These are phyloP conservation scores for Pestalotiopsis fici DNA, from an alignment of 2,329 filamentous ascomycete species.

Conservation along the genomic window DNA sequence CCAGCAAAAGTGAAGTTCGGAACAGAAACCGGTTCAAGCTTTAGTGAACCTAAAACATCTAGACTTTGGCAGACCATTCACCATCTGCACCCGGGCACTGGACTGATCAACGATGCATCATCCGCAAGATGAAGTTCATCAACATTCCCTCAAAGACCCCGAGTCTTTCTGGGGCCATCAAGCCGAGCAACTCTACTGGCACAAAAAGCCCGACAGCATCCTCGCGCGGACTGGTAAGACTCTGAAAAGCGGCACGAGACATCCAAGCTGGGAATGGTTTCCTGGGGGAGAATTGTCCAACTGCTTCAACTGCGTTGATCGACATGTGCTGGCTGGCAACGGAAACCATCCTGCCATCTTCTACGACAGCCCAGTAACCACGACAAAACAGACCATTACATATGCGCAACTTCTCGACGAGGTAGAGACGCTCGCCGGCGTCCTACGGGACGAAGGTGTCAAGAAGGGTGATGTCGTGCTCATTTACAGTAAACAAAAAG, in stretches of 20 bases:
- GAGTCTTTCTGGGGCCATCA: slow-evolving; percentile 76
- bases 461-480: slow-evolving; percentile 83
- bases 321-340: slow-evolving; percentile 80
- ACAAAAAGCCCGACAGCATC: slow-evolving; percentile 68
- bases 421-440: slow-evolving; percentile 80
- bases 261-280: slow-evolving; percentile 89
- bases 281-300: slow-evolving; percentile 86
- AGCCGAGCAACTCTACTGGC: slow-evolving; percentile 78
- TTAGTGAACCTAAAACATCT: neutral
- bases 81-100: neutral
- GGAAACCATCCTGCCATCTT: slow-evolving; percentile 76
- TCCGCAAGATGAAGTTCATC: slow-evolving; percentile 53
- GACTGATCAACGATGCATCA: slow-evolving; percentile 32
- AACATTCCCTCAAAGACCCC: slow-evolving; percentile 66
- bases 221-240: slow-evolving; percentile 64
- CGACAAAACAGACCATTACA: slow-evolving; percentile 69
- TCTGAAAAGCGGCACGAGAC: slow-evolving; percentile 60
- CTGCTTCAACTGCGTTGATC: slow-evolving; percentile 87
- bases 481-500: slow-evolving; percentile 70
- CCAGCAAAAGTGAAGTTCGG: too few relatives aligned
- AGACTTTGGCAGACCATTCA: too few relatives aligned
- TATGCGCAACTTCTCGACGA: slow-evolving; percentile 77
- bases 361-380: slow-evolving; percentile 86
- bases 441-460: slow-evolving; percentile 80
- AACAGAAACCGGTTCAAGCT: neutral